Percentiles rank a stretch among this genome's conserved stretches.
Conservation (phyloP, 345 rosid genomes). For the Gossypium longicalyx region DNA sequence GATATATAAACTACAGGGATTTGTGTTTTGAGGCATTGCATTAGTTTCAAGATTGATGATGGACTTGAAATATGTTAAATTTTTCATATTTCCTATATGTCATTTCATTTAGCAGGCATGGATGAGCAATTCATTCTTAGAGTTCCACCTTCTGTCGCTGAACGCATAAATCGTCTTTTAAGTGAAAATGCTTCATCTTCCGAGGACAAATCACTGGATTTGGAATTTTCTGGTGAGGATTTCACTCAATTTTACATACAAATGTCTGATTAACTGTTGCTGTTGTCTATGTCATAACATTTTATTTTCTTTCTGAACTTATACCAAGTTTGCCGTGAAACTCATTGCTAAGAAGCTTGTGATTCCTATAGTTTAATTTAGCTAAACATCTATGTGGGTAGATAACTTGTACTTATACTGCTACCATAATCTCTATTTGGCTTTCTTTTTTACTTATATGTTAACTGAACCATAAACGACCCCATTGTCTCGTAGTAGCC, state of each 20-base stretch:
- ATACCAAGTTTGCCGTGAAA: not conserved
- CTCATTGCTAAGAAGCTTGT: not conserved
- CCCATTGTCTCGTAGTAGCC: not conserved
- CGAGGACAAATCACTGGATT: constrained; percentile 78
- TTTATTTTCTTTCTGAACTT: not conserved
- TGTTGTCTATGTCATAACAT: not conserved
- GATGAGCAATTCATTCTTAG: constrained; percentile 95
- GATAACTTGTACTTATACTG: not conserved
- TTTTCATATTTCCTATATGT: not conserved
- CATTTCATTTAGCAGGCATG: constrained; percentile 36
- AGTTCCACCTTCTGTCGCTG: constrained; percentile 88
- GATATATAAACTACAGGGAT: not conserved
- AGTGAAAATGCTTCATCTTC: constrained; percentile 59
- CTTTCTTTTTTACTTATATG: not conserved
- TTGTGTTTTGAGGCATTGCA: not conserved
- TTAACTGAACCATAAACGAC: not conserved
- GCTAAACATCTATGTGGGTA: not conserved
- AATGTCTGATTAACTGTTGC: not conserved
- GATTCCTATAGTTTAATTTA: not conserved
- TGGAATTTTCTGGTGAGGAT: constrained; percentile 65
- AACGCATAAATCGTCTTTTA: constrained; percentile 66
- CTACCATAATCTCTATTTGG: not conserved
- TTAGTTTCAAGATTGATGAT: constrained; percentile 7
- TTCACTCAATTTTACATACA: not conserved
- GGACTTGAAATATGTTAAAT: not conserved